phyloP scores from a whole-genome alignment of 108 stramenopile genomes.

The Nitzschia sp. region DNA sequence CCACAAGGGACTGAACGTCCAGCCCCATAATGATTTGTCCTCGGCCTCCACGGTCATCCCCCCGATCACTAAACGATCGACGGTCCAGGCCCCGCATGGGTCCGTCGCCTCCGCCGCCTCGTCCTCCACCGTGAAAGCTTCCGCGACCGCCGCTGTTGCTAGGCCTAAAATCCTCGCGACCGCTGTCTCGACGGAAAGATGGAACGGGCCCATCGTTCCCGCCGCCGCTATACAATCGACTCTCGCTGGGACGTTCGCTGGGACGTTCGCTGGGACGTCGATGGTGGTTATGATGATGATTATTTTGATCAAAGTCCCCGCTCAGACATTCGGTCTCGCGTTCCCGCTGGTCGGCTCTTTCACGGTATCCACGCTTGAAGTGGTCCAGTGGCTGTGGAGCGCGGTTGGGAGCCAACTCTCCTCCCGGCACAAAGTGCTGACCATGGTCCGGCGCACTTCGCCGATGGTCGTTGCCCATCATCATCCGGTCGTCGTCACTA shows the following conservation, averaged over 20 bases:
- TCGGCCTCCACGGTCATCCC: constrained; percentile 18
- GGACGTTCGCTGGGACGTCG: not conserved
- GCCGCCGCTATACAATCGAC: not conserved
- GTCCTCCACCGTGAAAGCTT: not conserved
- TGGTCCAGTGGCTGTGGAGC: constrained; percentile 80
- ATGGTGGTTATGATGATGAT: no score
- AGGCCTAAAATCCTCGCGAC: constrained; percentile 18
- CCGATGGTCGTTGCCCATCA: not conserved
- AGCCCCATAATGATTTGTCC: constrained; percentile 44
- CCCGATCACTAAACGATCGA: not conserved
- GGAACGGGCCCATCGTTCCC: not conserved
- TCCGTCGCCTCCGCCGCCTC: no score
- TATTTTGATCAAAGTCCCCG: constrained; percentile 7
- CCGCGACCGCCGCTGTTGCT: not conserved
- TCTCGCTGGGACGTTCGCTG: not conserved
- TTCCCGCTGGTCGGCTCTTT: constrained; percentile 61
- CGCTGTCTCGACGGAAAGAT: not conserved
- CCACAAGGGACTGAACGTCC: constrained; percentile 61
- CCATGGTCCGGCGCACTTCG: constrained; percentile 52
- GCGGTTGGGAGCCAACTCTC: constrained; percentile 29
- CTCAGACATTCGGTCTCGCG: constrained; percentile 36
- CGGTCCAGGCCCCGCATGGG: constrained; percentile 9
- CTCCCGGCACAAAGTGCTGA: constrained; percentile 48
- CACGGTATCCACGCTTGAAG: constrained; percentile 80
- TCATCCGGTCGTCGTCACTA: no score